phyloP scores from a whole-genome alignment of 352 stramenopile genomes.

The Pythium chondricola region DNA sequence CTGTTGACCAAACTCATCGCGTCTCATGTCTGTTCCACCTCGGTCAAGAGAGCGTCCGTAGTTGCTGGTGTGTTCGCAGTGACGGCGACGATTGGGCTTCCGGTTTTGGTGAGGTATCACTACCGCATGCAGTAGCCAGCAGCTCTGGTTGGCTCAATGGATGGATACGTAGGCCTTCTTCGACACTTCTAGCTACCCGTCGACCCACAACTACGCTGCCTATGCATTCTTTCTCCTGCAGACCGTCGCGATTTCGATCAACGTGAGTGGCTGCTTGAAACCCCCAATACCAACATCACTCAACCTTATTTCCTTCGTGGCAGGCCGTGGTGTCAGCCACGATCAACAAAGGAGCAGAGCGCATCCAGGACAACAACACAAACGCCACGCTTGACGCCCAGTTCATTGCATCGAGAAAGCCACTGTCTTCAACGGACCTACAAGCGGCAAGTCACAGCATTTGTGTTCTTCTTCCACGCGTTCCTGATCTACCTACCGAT shows the following conservation, averaged over 20 bases:
- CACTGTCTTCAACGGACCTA: constrained; percentile 44
- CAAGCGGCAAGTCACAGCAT: constrained; percentile 31
- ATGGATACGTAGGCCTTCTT: constrained; percentile 41
- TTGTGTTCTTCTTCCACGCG: constrained; percentile 50
- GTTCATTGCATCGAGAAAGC: too few relatives aligned
- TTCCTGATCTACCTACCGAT: constrained; percentile 73
- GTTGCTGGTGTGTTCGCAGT: constrained; percentile 23
- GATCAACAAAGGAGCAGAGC: constrained; percentile 9
- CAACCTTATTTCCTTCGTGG: background rate
- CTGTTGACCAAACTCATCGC: constrained; percentile 27
- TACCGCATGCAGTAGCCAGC: background rate
- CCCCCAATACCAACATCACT: background rate
- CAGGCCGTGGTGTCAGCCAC: background rate
- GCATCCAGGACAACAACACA: too few relatives aligned
- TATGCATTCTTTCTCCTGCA: constrained; percentile 72
- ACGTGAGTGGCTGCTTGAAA: constrained; percentile 27
- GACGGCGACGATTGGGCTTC: constrained; percentile 43
- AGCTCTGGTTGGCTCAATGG: background rate
- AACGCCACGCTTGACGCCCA: too few relatives aligned
- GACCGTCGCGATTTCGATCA: constrained; percentile 47
- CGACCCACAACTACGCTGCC: constrained; percentile 45
- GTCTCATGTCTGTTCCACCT: constrained; percentile 22
- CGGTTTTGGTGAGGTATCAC: constrained; percentile 29
- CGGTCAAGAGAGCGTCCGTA: constrained; percentile 17
- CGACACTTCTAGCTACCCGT: constrained; percentile 48